Base-by-base conservation (phyloP, 148 eudicot species). In the Linanthus parryae region DNA sequence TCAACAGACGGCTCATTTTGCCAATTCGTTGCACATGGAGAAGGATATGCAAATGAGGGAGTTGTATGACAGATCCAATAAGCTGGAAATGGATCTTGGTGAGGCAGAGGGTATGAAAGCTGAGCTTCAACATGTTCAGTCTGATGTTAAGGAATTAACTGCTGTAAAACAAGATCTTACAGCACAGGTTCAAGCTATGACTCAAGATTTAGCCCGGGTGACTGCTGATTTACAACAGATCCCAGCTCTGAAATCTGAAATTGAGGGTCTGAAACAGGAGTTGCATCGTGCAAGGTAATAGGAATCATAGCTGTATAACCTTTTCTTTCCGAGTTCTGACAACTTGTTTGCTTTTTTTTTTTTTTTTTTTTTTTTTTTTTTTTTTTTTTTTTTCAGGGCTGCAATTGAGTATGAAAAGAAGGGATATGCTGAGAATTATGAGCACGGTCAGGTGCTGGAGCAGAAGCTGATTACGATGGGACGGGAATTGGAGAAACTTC, bases 371-470 rank as follows among this genome's bases (percentile, higher is more conserved):
- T 26, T 31, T 5, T 14, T 48, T 48, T 0, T n/a, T 50, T 13
- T 2, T 17, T 3, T 57, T 22, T 58, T 45, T 73, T 30, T 29
- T 58, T 56, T 11, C 62, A 90, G 97, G 94, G 80, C 85, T 68
- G 88, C 97, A 23, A 79, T 91, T 59, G 97, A 86, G 58, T 82
- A 81, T 59, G 95, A 86, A 75, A 86, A 91, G 74, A 91, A 91
- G 77, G 80, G 79, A 21, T 83, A 83, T 64, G 87, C 94, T 3
- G 89, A 91, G 68, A 91, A 84, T 66, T 91, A 65, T 67, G 97
- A 86, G 58, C 95, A 86, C 67, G 97, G 97, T 54, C 82, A 86
- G 66, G 47, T 52, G 64, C 73, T 91, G 95, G 95, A 91, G 81
- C 72, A 62, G 68, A 83, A 86, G 45, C 64, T 91, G 68, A 56